A percentile compares a stretch with the other conserved stretches of the same genome.
Evolutionary conservation across 805 yeast species (phyloP).

Genomic region (Komagataella pseudopastoris): DNA sequence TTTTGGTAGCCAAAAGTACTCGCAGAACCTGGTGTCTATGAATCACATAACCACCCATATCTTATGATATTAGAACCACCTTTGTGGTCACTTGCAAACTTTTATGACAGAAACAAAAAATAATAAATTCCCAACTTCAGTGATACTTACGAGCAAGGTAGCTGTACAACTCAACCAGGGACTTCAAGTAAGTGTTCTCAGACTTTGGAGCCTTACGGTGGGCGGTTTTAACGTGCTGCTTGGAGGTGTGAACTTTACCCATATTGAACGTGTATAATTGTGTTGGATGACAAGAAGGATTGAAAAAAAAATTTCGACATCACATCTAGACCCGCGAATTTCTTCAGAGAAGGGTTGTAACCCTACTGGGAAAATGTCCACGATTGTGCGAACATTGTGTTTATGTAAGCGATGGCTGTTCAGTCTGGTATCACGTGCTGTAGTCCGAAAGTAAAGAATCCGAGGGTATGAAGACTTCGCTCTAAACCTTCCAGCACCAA

Average conservation of each 20-base stretch:
- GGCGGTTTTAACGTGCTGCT: constrained; percentile 91
- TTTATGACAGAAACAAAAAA: constrained; percentile 1
- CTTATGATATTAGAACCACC: not conserved
- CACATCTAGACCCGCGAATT: not conserved
- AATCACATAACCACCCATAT: not conserved
- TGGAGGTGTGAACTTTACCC: constrained; percentile 96
- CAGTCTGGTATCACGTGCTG: not conserved
- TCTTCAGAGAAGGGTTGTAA: not conserved
- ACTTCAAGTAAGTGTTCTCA: constrained; percentile 96
- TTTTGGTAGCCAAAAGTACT: constrained; percentile 16
- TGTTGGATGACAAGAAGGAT: not conserved
- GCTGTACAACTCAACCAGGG: constrained; percentile 95
- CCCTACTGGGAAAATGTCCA: not conserved
- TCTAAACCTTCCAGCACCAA: not conserved
- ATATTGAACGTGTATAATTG: constrained; percentile 25
- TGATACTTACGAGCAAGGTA: constrained; percentile 95
- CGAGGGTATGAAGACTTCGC: not conserved
- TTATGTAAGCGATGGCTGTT: not conserved
- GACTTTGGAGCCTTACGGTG: constrained; percentile 99
- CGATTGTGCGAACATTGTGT: not conserved
- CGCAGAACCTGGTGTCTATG: constrained; percentile 18
- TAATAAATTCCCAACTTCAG: not conserved
- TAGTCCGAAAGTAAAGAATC: not conserved
- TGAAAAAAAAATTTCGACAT: constrained; percentile 1
- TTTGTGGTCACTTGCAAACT: not conserved